Percentiles rank a stretch among this genome's conserved stretches.
Conservation (phyloP, 805 yeast genomes). For the Candida germanica region DNA sequence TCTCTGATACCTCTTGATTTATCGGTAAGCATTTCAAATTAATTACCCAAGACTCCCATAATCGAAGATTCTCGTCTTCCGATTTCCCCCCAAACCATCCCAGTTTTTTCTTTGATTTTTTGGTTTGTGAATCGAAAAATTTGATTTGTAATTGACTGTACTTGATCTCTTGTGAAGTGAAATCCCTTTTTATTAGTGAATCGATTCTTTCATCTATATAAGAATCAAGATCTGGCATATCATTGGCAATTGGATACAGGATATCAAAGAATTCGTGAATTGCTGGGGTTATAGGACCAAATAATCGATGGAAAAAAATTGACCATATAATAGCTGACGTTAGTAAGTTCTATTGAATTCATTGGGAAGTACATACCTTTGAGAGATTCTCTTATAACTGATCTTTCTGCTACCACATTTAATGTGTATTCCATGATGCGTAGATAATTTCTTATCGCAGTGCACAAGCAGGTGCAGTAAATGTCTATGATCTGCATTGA, state of each 20-base stretch:
- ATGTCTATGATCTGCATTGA: no score
- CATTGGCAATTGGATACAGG: conserved; percentile 53
- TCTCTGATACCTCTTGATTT: neutral
- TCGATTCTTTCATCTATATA: conserved; percentile 36
- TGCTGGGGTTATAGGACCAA: conserved; percentile 60
- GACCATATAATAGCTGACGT: conserved; percentile 56
- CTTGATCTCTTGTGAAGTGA: conserved; percentile 10
- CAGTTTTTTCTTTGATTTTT: conserved; percentile 37
- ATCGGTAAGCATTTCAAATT: conserved; percentile 45
- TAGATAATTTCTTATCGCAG: conserved; percentile 1
- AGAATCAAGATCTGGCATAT: conserved; percentile 47
- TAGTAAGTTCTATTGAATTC: neutral
- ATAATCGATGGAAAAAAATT: conserved; percentile 64
- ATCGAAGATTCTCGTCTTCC: conserved; percentile 35
- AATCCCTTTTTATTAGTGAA: conserved; percentile 27
- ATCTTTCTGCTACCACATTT: conserved; percentile 49
- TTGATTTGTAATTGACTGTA: conserved; percentile 33
- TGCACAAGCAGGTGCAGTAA: no score
- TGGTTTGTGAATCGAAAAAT: conserved; percentile 37
- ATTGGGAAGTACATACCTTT: conserved; percentile 39
- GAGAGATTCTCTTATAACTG: conserved; percentile 52
- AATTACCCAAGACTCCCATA: conserved; percentile 75
- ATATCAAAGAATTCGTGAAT: conserved; percentile 55
- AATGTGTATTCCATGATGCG: conserved; percentile 44
- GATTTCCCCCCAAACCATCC: conserved; percentile 51